A percentile compares a stretch with the other conserved stretches of the same genome.
Evolutionary conservation across 257 asterid species (phyloP).

Genomic region (Solanum tacnaense): DNA sequence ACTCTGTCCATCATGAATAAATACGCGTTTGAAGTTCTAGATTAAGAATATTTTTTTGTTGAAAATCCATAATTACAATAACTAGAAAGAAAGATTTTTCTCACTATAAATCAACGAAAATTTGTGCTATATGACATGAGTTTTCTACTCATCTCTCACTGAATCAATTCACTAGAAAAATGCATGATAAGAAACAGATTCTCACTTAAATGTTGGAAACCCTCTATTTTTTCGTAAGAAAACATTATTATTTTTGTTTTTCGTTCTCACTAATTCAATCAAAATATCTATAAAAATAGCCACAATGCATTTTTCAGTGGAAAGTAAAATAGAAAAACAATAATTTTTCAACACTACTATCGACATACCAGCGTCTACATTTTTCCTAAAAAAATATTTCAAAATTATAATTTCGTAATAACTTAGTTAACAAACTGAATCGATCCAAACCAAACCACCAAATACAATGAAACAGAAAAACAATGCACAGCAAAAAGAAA

Average conservation of each 20-base stretch:
- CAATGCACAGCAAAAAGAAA: neutral
- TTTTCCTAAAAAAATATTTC: no score
- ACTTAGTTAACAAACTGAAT: neutral
- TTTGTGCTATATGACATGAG: neutral
- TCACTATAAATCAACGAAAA: neutral
- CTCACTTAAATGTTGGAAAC: neutral
- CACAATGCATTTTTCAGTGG: no score
- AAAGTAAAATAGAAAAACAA: no score
- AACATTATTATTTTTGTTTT: no score
- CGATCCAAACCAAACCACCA: neutral
- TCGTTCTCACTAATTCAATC: no score
- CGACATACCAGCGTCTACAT: neutral
- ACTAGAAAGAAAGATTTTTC: no score
- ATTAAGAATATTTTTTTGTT: no score
- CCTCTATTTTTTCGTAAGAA: no score
- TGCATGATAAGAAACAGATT: neutral
- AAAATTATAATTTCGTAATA: neutral
- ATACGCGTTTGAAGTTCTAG: no score
- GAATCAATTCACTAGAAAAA: neutral
- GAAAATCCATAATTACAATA: no score
- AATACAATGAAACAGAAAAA: neutral
- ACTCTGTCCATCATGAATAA: no score
- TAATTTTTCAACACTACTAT: neutral
- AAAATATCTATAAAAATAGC: neutral
- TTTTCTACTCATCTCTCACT: no score